phyloP scores from a whole-genome alignment of 805 yeast species.

The Wickerhamomyces bisporus region DNA sequence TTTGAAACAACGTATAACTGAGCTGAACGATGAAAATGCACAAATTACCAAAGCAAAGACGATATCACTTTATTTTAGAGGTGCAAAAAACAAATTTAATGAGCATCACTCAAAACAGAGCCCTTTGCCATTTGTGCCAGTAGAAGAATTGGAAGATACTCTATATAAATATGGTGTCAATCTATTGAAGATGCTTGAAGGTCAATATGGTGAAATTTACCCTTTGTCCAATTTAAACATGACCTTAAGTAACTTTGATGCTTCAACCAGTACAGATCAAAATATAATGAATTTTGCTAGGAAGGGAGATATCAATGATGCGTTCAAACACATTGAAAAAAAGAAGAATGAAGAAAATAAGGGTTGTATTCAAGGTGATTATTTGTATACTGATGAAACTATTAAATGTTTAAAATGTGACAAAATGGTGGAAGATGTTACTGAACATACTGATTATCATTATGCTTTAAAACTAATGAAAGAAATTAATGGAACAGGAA shows the following conservation, averaged over 20 bases:
- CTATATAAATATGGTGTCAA: slow-evolving; percentile 31
- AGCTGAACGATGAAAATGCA: slow-evolving; percentile 60
- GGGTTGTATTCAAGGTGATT: background rate
- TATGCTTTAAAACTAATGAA: slow-evolving; percentile 45
- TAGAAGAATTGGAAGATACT: slow-evolving; percentile 19
- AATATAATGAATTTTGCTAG: slow-evolving; percentile 19
- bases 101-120: slow-evolving; percentile 33
- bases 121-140: slow-evolving; percentile 14
- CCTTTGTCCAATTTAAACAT: slow-evolving; percentile 49
- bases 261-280: slow-evolving; percentile 21
- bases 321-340: slow-evolving; percentile 4
- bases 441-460: slow-evolving; percentile 54
- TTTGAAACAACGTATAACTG: slow-evolving; percentile 61
- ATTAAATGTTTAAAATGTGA: slow-evolving; percentile 10
- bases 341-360: slow-evolving; percentile 1
- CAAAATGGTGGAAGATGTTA: slow-evolving; percentile 15
- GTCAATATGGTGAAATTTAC: slow-evolving; percentile 29
- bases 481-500: slow-evolving; percentile 31
- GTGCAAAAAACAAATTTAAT: slow-evolving; percentile 19
- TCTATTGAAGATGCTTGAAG: slow-evolving; percentile 37
- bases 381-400: background rate
- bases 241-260: slow-evolving; percentile 49
- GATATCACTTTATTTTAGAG: slow-evolving; percentile 32
- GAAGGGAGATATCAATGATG: slow-evolving; percentile 10
- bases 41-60: slow-evolving; percentile 42